Evolutionary conservation across 352 stramenopile genomes (phyloP).

Genomic region (Phytophthora hibernalis): DNA sequence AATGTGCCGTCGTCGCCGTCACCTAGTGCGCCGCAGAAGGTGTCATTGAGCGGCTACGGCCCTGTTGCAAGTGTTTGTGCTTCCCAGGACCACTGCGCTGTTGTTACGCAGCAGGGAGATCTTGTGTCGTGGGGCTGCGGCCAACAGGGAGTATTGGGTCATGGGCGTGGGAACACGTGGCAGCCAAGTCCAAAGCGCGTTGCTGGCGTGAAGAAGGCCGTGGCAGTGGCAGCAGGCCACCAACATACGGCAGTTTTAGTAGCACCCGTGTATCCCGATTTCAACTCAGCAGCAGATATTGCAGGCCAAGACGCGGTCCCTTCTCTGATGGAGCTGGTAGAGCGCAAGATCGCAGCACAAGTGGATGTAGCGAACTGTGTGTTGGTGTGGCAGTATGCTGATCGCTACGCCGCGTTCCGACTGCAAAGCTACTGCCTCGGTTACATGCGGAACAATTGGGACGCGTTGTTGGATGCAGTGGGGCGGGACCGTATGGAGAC

Average conservation of each 20-base stretch:
- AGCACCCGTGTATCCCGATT: constrained; percentile 47
- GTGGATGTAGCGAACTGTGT: constrained; percentile 70
- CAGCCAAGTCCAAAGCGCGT: constrained; percentile 84
- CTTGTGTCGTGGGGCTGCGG: constrained; percentile 82
- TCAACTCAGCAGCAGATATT: constrained; percentile 11
- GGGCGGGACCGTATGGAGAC: constrained; percentile 66
- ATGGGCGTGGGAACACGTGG: constrained; percentile 78
- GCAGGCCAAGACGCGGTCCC: constrained; percentile 6
- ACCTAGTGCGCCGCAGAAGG: constrained; percentile 55
- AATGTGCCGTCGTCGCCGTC: constrained; percentile 29
- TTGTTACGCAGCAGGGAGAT: constrained; percentile 68
- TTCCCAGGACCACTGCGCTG: constrained; percentile 80
- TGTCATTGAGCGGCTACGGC: constrained; percentile 53
- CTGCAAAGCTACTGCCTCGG: constrained; percentile 58
- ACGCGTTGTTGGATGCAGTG: constrained; percentile 70
- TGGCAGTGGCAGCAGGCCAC: constrained; percentile 69
- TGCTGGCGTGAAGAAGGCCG: constrained; percentile 72
- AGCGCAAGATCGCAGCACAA: constrained; percentile 56
- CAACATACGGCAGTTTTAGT: constrained; percentile 83
- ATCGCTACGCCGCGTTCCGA: constrained; percentile 50
- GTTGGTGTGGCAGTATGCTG: constrained; percentile 66
- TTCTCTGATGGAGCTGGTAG: constrained; percentile 50
- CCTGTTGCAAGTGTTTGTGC: constrained; percentile 66
- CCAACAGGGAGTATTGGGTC: constrained; percentile 71
- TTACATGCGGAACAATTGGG: constrained; percentile 81